Percentiles rank a stretch among this genome's conserved stretches.
Evolutionary conservation across 441 rosid species (phyloP).

Genomic region (Manihot esculenta): DNA sequence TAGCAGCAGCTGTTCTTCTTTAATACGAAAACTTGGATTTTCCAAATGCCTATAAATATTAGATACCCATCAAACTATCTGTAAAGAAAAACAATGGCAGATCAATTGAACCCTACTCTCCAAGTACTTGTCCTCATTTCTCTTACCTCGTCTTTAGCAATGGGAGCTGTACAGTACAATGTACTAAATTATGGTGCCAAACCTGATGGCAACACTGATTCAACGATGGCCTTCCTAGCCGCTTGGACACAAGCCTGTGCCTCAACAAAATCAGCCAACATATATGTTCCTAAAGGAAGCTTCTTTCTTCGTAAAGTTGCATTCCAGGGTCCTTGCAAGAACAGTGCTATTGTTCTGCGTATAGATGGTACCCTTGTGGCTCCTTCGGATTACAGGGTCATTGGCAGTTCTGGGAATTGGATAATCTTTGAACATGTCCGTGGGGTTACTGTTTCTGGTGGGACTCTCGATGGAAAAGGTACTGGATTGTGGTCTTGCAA

Average conservation of each 20-base stretch:
- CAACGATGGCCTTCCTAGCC: constrained; percentile 39
- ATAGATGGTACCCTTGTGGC: constrained; percentile 57
- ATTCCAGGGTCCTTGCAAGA: constrained; percentile 58
- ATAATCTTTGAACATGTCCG: constrained; percentile 42
- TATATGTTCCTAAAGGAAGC: constrained; percentile 46
- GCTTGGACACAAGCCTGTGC: constrained; percentile 61
- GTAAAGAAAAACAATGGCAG: neutral
- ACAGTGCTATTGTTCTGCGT: constrained; percentile 29
- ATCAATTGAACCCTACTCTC: neutral
- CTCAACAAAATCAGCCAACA: constrained; percentile 34
- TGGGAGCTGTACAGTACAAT: constrained; percentile 31
- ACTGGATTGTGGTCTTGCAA: constrained; percentile 52
- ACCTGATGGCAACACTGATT: constrained; percentile 48
- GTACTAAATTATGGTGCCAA: constrained; percentile 58
- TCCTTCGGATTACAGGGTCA: constrained; percentile 39
- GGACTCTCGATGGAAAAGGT: constrained; percentile 51
- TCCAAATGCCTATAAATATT: no score
- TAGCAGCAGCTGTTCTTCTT: no score
- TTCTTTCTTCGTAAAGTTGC: constrained; percentile 34
- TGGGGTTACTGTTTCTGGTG: constrained; percentile 44
- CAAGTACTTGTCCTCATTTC: neutral
- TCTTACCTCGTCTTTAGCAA: constrained; percentile 12
- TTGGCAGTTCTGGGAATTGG: constrained; percentile 50
- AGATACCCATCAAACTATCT: no score
- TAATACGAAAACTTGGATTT: no score